These are phyloP conservation scores for Biscogniauxia marginata DNA, from an alignment of 2,329 filamentous ascomycete genomes.

Conservation along the genomic window DNA sequence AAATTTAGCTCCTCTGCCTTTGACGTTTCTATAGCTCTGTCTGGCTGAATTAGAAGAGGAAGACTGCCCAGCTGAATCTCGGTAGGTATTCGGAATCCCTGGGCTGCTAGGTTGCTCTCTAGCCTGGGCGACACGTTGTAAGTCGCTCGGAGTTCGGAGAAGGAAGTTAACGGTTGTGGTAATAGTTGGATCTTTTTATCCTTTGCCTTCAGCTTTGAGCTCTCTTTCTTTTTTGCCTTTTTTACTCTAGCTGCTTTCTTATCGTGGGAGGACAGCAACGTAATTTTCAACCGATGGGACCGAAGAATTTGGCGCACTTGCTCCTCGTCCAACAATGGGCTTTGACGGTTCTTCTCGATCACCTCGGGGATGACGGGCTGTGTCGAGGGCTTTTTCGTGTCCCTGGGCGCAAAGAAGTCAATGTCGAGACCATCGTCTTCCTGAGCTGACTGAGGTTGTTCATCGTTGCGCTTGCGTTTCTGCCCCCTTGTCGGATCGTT, in stretches of 20 bases:
- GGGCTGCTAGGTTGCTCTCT: conserved; percentile 74
- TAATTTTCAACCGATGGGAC: conserved; percentile 82
- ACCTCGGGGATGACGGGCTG: conserved; percentile 16
- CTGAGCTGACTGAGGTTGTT: conserved; percentile 28
- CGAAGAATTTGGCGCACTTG: conserved; percentile 73
- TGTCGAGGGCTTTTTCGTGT: conserved; percentile 26
- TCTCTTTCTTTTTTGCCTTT: conserved; percentile 56
- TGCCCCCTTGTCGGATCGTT: conserved; percentile 50
- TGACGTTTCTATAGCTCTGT: conserved; percentile 43
- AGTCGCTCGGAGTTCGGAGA: conserved; percentile 66
- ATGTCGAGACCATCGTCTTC: conserved; percentile 40
- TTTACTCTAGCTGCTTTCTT: conserved; percentile 45
- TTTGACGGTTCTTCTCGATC: conserved; percentile 16
- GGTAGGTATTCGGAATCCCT: conserved; percentile 85
- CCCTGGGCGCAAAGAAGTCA: conserved; percentile 59
- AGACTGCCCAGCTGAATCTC: conserved; percentile 89
- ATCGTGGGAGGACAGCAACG: conserved; percentile 60
- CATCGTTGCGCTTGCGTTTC: conserved; percentile 56
- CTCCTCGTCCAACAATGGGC: conserved; percentile 58
- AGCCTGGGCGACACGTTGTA: conserved; percentile 75
- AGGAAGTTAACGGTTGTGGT: conserved; percentile 76
- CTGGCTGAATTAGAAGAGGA: conserved; percentile 68
- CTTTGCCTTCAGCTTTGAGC: conserved; percentile 44
- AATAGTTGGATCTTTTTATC: conserved; percentile 63
- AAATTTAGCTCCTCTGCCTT: conserved; percentile 35